These are phyloP conservation scores for Penicillium psychrosexuale DNA, from an alignment of 2,329 filamentous ascomycete species.

Conservation along the genomic window DNA sequence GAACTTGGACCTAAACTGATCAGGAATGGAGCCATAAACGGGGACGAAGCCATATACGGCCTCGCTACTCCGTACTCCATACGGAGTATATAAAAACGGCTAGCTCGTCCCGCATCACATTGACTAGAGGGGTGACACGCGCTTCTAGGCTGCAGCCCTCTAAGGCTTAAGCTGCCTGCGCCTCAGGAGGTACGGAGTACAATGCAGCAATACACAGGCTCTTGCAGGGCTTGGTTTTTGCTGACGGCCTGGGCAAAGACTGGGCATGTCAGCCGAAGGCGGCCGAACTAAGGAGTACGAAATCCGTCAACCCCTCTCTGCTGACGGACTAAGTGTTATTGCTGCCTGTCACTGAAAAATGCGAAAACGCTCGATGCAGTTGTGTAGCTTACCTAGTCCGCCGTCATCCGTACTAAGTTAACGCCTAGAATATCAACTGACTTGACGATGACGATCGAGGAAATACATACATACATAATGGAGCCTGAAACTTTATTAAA, in stretches of 20 bases:
- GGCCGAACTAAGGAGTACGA: background rate
- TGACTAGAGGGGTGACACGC: slow-evolving; percentile 4
- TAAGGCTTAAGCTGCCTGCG: slow-evolving; percentile 38
- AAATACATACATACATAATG: background rate
- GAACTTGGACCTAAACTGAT: background rate
- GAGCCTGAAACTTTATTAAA: slow-evolving; percentile 10
- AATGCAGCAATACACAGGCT: background rate
- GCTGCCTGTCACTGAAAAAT: background rate
- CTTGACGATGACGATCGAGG: slow-evolving; percentile 14
- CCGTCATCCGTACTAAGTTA: background rate
- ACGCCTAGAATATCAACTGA: background rate
- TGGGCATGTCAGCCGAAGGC: background rate
- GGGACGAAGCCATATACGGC: background rate
- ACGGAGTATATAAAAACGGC: background rate
- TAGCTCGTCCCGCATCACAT: background rate
- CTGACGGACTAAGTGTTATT: slow-evolving; percentile 1
- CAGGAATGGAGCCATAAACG: background rate
- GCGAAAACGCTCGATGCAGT: slow-evolving; percentile 7
- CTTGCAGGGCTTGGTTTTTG: background rate
- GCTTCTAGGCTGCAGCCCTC: slow-evolving; percentile 28
- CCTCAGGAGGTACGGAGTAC: slow-evolving; percentile 1
- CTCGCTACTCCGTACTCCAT: background rate
- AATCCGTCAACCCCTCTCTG: background rate
- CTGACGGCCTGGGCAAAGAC: background rate
- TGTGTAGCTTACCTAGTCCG: background rate